A percentile compares a stretch with the other conserved stretches of the same genome.
Evolutionary conservation across 2,329 filamentous ascomycete genomes (phyloP).

Genomic region (Botryosphaeria dothidea): DNA sequence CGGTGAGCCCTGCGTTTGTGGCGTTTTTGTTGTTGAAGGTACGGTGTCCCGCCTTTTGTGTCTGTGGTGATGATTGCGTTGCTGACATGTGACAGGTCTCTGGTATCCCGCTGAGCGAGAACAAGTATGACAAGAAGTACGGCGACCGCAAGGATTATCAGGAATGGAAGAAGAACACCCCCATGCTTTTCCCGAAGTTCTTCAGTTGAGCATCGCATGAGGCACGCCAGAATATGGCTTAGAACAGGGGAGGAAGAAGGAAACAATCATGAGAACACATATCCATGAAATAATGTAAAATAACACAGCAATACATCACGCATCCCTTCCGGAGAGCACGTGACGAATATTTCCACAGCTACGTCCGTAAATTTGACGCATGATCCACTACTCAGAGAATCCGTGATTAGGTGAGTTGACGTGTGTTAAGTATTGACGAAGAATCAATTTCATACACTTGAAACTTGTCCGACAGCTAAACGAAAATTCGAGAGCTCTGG

Average conservation of each 20-base stretch:
- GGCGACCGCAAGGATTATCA: constrained; percentile 66
- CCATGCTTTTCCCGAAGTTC: constrained; percentile 64
- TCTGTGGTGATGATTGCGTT: not conserved
- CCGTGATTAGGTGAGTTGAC: no score
- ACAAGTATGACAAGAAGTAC: constrained; percentile 67
- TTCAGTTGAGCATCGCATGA: constrained; percentile 30
- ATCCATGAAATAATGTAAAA: no score
- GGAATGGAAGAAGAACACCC: constrained; percentile 67
- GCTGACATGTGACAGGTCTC: constrained; percentile 33
- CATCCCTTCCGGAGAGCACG: no score
- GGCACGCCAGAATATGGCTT: not conserved
- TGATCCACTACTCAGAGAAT: no score
- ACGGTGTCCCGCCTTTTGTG: constrained; percentile 30
- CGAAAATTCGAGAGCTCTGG: no score
- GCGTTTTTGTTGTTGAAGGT: constrained; percentile 65
- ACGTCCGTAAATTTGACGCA: no score
- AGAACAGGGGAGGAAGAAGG: not conserved
- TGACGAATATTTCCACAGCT: no score
- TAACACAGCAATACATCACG: no score
- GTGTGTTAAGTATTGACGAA: no score
- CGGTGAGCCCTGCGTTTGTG: constrained; percentile 64
- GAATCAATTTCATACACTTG: no score
- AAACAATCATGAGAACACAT: not conserved
- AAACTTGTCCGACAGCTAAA: no score
- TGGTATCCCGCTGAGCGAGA: constrained; percentile 66